Percentiles rank a stretch among this genome's conserved stretches.
These are phyloP conservation scores for Solidago caesia DNA, from an alignment of 129 eudicot genomes.

Conservation along the genomic window DNA sequence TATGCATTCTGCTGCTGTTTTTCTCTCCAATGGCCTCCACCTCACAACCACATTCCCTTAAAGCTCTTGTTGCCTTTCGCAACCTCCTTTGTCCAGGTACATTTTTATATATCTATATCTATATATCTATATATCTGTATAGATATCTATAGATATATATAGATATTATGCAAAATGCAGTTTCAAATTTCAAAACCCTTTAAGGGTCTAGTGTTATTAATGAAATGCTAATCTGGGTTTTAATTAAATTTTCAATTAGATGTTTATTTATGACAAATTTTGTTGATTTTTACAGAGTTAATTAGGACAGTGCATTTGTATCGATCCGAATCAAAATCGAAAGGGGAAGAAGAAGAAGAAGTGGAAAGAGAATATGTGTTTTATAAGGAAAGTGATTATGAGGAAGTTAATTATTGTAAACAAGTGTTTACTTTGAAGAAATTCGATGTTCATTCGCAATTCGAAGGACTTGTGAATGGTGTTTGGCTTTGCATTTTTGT, in stretches of 20 bases:
- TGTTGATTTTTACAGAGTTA: slow-evolving; percentile 36
- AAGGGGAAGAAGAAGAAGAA: slow-evolving; percentile 38
- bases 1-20: slow-evolving; percentile 14
- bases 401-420: slow-evolving; percentile 39
- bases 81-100: slow-evolving; percentile 44
- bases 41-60: slow-evolving; percentile 31
- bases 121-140: no score
- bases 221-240: not conserved
- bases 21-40: slow-evolving; percentile 38
- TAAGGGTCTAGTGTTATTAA: not conserved
- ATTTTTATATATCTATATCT: not conserved
- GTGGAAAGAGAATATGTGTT: slow-evolving; percentile 52
- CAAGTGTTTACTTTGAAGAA: slow-evolving; percentile 39
- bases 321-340: slow-evolving; percentile 38
- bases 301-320: slow-evolving; percentile 54
- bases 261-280: not conserved
- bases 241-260: not conserved
- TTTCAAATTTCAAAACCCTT: slow-evolving; percentile 31
- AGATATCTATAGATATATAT: no score
- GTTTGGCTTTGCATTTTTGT: slow-evolving; percentile 57
- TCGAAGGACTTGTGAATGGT: slow-evolving; percentile 46
- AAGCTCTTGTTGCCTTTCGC: slow-evolving; percentile 47
- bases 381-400: slow-evolving; percentile 37
- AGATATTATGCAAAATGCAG: not conserved
- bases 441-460: slow-evolving; percentile 36